A percentile compares a stretch with the other conserved stretches of the same genome.
phyloP scores from a whole-genome alignment of 768 basidiomycete genomes.

The Tulasnella sp. region DNA sequence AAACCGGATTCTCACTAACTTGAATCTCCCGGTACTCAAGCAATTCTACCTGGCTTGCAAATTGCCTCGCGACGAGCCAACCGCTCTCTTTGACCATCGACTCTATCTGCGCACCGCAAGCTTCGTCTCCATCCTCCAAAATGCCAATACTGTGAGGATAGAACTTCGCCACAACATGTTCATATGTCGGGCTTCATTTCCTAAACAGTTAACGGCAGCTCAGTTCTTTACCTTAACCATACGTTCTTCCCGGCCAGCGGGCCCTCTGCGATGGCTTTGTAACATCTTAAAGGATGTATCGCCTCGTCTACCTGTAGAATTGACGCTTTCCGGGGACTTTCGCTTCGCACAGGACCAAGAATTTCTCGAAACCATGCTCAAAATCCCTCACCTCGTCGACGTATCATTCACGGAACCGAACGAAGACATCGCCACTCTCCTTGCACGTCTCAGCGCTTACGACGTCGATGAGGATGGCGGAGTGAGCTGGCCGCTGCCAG shows the following conservation, averaged over 20 bases:
- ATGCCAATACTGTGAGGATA: neutral
- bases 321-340: neutral
- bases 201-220: neutral
- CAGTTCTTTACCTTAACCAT: neutral
- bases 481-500: neutral
- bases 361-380: neutral
- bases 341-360: neutral
- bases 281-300: neutral
- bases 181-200: neutral
- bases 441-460: neutral
- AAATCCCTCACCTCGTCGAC: neutral
- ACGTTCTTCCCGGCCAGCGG: neutral
- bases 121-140: neutral
- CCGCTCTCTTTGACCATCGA: neutral
- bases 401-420: neutral
- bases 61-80: neutral
- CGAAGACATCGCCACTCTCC: neutral
- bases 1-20: neutral
- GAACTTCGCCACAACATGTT: neutral
- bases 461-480: neutral
- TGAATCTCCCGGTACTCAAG: neutral
- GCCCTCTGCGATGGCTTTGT: neutral
- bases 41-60: neutral
- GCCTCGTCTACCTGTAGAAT: neutral
- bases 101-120: neutral